Conservation (phyloP, 2,329 filamentous ascomycete genomes). For the Botrytis pseudocinerea region DNA sequence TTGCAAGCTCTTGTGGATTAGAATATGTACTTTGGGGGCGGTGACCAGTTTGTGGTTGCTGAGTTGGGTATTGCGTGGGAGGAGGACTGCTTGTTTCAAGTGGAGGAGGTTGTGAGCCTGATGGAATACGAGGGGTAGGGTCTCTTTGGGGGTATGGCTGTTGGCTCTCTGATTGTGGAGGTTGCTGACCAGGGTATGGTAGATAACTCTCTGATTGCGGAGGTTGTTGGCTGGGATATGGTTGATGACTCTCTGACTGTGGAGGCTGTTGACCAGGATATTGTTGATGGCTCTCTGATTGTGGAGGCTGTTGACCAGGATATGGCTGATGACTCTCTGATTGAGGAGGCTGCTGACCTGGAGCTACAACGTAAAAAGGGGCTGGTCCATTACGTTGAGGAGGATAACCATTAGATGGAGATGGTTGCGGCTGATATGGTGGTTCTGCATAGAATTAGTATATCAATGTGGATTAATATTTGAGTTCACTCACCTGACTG, state of each 20-base stretch:
- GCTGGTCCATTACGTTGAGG: slow-evolving; percentile 55
- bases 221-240: slow-evolving; percentile 49
- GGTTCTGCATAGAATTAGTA: slow-evolving; percentile 34
- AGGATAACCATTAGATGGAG: slow-evolving; percentile 57
- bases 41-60: slow-evolving; percentile 48
- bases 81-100: slow-evolving; percentile 55
- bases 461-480: neutral
- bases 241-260: slow-evolving; percentile 43
- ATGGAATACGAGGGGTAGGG: slow-evolving; percentile 51
- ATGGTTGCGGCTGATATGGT: slow-evolving; percentile 50
- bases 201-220: slow-evolving; percentile 42
- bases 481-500: slow-evolving; percentile 43
- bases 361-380: slow-evolving; percentile 63
- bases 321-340: slow-evolving; percentile 47
- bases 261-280: slow-evolving; percentile 44
- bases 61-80: slow-evolving; percentile 50
- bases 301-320: slow-evolving; percentile 42
- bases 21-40: slow-evolving; percentile 69
- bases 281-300: slow-evolving; percentile 44
- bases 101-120: slow-evolving; percentile 49
- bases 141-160: slow-evolving; percentile 55
- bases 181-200: slow-evolving; percentile 49
- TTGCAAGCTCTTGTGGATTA: slow-evolving; percentile 74
- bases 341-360: slow-evolving; percentile 42
- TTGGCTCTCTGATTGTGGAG: slow-evolving; percentile 41